Percentiles rank a stretch among this genome's conserved stretches.
Evolutionary conservation across 306 rosid species (phyloP).

Genomic region (Begonia fuchsioides): DNA sequence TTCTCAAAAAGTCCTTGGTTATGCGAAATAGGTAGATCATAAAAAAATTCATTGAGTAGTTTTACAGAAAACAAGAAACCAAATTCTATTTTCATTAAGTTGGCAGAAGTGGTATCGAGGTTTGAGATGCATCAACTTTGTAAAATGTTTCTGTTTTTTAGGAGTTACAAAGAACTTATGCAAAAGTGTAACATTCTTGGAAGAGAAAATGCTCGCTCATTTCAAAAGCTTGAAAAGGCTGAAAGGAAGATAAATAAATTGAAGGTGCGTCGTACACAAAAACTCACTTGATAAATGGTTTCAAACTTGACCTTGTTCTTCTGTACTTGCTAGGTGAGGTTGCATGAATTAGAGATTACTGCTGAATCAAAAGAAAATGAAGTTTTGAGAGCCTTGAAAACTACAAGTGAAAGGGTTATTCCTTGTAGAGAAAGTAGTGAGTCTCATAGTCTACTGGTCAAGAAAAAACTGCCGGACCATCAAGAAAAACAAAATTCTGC

Average conservation of each 20-base stretch:
- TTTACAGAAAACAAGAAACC: no score
- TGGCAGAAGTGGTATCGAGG: not conserved
- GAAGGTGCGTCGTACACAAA: slow-evolving; percentile 38
- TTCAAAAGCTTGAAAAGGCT: slow-evolving; percentile 56
- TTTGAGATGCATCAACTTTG: not conserved
- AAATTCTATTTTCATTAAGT: no score
- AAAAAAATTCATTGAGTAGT: not conserved
- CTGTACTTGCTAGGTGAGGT: slow-evolving; percentile 35
- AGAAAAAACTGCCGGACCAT: slow-evolving; percentile 18
- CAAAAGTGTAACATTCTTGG: slow-evolving; percentile 64
- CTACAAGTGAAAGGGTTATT: slow-evolving; percentile 14
- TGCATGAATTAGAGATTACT: slow-evolving; percentile 58
- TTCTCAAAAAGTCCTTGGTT: slow-evolving; percentile 55
- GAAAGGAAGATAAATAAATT: slow-evolving; percentile 49
- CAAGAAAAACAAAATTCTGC: slow-evolving; percentile 21
- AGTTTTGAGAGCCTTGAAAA: slow-evolving; percentile 43
- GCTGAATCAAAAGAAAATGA: slow-evolving; percentile 58
- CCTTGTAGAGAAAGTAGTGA: slow-evolving; percentile 14
- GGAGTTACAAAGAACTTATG: slow-evolving; percentile 90
- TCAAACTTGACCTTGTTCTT: slow-evolving; percentile 10
- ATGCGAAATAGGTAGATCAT: slow-evolving; percentile 54
- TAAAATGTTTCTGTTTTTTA: slow-evolving; percentile 4
- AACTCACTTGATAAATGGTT: slow-evolving; percentile 8
- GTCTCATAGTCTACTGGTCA: slow-evolving; percentile 18
- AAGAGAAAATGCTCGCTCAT: slow-evolving; percentile 59